Percentiles rank a stretch among this genome's conserved stretches.
Conservation (phyloP, 108 stramenopile species). For the Schizochytrium sp. region DNA sequence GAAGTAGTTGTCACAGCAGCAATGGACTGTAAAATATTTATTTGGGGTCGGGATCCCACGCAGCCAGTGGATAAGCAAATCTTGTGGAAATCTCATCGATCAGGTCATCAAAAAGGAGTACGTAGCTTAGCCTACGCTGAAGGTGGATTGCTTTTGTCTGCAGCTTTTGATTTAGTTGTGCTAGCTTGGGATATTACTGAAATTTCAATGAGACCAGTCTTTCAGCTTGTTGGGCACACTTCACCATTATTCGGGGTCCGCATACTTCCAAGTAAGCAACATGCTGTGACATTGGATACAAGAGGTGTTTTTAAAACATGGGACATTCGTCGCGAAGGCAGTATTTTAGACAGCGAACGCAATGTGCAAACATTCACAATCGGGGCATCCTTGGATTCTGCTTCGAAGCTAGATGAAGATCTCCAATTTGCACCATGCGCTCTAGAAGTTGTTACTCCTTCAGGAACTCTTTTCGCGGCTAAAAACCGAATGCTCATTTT, state of each 20-base stretch:
- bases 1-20: constrained; percentile 42
- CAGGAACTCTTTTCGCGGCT: constrained; percentile 54
- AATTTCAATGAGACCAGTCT: neutral
- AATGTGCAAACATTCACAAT: constrained; percentile 56
- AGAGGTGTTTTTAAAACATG: constrained; percentile 53
- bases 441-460: constrained; percentile 51
- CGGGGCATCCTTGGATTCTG: neutral
- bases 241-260: neutral
- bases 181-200: constrained; percentile 57
- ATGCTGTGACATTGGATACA: constrained; percentile 47
- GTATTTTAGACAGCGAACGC: constrained; percentile 59
- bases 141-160: constrained; percentile 27
- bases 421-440: neutral
- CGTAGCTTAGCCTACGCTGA: constrained; percentile 48
- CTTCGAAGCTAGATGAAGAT: constrained; percentile 33
- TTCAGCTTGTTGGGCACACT: constrained; percentile 44
- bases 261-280: constrained; percentile 4
- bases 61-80: neutral
- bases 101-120: constrained; percentile 44
- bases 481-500: constrained; percentile 53
- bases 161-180: constrained; percentile 49
- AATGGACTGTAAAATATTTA: neutral
- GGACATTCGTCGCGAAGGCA: constrained; percentile 63
- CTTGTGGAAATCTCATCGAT: neutral
- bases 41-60: constrained; percentile 32